phyloP scores from a whole-genome alignment of 768 basidiomycete genomes.

The Tubosaeta brunneosetosa region DNA sequence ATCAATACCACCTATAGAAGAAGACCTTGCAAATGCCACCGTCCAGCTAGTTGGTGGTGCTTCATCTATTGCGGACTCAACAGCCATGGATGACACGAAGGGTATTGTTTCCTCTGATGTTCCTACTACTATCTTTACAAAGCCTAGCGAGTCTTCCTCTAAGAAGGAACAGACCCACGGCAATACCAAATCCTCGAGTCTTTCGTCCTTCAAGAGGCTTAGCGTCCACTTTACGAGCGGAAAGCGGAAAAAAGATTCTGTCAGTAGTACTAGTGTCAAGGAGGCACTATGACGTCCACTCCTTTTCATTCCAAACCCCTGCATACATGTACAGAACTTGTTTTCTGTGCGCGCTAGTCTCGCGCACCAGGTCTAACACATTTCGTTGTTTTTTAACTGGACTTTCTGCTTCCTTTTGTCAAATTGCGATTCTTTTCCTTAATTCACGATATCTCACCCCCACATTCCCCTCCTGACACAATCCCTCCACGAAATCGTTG shows the following conservation, averaged over 20 bases:
- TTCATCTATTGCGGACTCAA: conserved; percentile 25
- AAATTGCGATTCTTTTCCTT: conserved; percentile 5
- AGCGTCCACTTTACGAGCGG: conserved; percentile 38
- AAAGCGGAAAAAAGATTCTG: conserved; percentile 50
- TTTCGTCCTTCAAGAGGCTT: conserved; percentile 54
- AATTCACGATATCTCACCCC: conserved; percentile 12
- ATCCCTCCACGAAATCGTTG: conserved; percentile 11
- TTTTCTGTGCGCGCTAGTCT: conserved; percentile 13
- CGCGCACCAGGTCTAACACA: conserved; percentile 8
- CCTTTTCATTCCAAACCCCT: conserved; percentile 3
- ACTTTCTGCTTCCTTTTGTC: conserved; percentile 10
- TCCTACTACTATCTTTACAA: conserved; percentile 33
- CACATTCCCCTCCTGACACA: conserved; percentile 15
- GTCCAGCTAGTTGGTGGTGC: conserved; percentile 58
- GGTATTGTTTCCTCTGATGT: conserved; percentile 33
- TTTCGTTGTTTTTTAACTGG: conserved; percentile 3
- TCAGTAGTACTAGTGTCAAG: conserved; percentile 44
- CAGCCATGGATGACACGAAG: conserved; percentile 32
- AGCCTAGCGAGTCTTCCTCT: conserved; percentile 21
- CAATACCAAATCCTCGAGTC: conserved; percentile 50
- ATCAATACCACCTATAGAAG: conserved; percentile 8
- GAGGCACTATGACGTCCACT: conserved; percentile 28
- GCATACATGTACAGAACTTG: conserved; percentile 19
- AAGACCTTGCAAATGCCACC: conserved; percentile 33
- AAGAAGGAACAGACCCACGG: conserved; percentile 40